Base-by-base conservation (phyloP, 129 eudicot genomes). In the Erigeron canadensis region DNA sequence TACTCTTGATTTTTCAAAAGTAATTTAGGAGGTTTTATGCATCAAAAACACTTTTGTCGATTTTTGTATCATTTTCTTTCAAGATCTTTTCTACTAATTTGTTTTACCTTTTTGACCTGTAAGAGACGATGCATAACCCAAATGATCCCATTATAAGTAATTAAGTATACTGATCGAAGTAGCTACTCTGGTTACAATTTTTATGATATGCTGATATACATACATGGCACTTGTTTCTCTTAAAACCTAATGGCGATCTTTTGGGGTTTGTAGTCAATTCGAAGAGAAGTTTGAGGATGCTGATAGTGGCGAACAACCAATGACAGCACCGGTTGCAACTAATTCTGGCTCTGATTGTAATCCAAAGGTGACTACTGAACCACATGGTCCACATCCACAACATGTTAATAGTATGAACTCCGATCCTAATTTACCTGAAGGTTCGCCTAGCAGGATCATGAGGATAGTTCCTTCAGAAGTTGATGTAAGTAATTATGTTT, bases 271-370 rank as follows among this genome's bases (percentile, higher is more conserved):
- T 74, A 94, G 99, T 84, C 99, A 94, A 90, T 94, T 90, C 74
- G 99, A 94, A 84, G 98, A 93, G 79, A 89, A 89, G 84, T 89
- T 93, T 82, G 98, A 93, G 74, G 98, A 89, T 80, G 64, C 82
- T 77, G 82, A 79, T 77, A 87, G 88, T 34, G 83, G 34, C 65
- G 88, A 86, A 71, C 86, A 88, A 64, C 70, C 91, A 17, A 50
- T 43, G 76, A 66, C 71, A 72, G 58, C 59, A 54, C 96, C 95
- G 37, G 38, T 81, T 57, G 86, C 86, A 71, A 81, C 96, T 19
- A 82, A 84, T 75, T 82, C 93, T 23, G 86, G 83, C 16, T 86
- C 92, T 12, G 70, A 63, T 76, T 82, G 85, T 22, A 77, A 78
- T 74, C 78, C 87, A 45, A 84, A 81, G 64, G 70, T 45, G 68